Conservation (phyloP, 140 eudicot species). For the Oenanthe javanica region DNA sequence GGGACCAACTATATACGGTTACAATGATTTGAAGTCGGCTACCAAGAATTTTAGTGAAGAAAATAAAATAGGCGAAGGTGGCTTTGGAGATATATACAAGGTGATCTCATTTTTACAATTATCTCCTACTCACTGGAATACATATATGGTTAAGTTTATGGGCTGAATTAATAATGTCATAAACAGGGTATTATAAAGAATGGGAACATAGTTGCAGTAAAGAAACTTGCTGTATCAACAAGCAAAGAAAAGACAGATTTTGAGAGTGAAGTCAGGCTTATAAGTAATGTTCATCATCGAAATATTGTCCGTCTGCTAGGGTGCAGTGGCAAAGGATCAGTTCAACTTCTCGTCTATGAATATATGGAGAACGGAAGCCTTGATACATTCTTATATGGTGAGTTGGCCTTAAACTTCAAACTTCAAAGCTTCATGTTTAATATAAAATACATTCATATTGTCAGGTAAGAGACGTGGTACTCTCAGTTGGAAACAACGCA, state of each 20-base stretch:
- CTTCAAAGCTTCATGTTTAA: background rate
- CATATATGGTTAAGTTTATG: background rate
- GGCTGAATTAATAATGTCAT: background rate
- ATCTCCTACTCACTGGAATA: background rate
- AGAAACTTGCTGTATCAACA: background rate
- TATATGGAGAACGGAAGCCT: background rate
- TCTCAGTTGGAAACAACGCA: background rate
- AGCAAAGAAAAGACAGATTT: background rate
- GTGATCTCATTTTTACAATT: background rate
- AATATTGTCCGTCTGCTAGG: background rate
- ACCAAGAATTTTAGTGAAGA: background rate
- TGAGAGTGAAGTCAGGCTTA: background rate
- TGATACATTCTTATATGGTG: background rate
- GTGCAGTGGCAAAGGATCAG: conserved; percentile 2
- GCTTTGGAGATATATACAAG: conserved; percentile 1
- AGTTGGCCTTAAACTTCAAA: background rate
- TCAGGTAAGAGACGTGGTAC: background rate
- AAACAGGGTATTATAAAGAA: background rate
- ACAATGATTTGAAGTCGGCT: background rate
- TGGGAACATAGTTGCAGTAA: background rate
- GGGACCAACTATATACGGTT: background rate
- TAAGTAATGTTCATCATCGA: background rate
- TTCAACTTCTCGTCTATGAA: conserved; percentile 1
- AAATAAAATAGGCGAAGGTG: background rate
- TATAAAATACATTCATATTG: background rate